phyloP scores from a whole-genome alignment of 306 rosid genomes.

The Glycine soja region DNA sequence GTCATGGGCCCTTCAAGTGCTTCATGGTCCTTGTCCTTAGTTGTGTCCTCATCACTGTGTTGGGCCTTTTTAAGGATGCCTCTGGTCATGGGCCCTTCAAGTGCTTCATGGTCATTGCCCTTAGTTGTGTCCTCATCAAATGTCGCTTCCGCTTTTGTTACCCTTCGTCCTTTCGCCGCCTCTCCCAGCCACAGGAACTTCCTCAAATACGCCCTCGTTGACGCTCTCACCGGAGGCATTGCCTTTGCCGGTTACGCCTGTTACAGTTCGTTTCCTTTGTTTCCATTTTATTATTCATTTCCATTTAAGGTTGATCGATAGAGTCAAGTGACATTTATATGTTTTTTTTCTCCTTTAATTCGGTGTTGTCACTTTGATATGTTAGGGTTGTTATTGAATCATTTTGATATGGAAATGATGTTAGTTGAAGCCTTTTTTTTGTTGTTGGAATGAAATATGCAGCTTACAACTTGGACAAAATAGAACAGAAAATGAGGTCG shows the following conservation, averaged over 20 bases:
- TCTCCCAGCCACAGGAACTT: slow-evolving; percentile 44
- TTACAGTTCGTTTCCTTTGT: slow-evolving; percentile 43
- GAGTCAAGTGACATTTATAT: background rate
- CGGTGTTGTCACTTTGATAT: too few species aligned
- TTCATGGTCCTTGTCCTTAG: too few species aligned
- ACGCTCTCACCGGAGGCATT: slow-evolving; percentile 48
- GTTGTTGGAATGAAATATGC: slow-evolving; percentile 41
- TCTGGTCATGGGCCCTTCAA: too few species aligned
- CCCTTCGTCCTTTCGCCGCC: slow-evolving; percentile 35
- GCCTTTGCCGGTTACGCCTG: slow-evolving; percentile 42
- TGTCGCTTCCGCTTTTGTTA: slow-evolving; percentile 25
- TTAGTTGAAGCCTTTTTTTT: background rate
- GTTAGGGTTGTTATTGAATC: background rate
- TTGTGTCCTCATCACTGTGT: too few species aligned
- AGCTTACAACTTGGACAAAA: slow-evolving; percentile 74
- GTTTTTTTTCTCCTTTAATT: too few species aligned
- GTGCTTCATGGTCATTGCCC: too few species aligned
- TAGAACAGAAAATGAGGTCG: slow-evolving; percentile 70
- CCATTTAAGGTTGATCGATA: background rate
- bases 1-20: too few species aligned
- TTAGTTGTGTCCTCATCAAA: too few species aligned
- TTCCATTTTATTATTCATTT: too few species aligned
- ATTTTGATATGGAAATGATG: background rate
- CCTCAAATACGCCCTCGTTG: slow-evolving; percentile 46
- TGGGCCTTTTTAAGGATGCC: too few species aligned